phyloP scores from a whole-genome alignment of 257 asterid species.

The Nemophila menziesii region DNA sequence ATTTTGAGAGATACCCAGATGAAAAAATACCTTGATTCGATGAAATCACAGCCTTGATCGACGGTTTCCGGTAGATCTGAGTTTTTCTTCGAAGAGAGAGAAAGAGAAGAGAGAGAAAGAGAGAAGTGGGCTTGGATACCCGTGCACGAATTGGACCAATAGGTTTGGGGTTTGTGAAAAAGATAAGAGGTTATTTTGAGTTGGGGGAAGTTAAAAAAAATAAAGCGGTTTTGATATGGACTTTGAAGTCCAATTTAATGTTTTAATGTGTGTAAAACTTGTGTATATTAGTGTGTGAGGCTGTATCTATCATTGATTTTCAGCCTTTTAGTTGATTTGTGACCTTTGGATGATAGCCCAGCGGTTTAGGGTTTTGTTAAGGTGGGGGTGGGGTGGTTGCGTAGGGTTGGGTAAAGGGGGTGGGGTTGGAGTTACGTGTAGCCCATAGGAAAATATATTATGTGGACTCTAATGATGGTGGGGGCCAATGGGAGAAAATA shows the following conservation, averaged over 20 bases:
- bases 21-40: neutral
- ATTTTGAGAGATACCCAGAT: neutral
- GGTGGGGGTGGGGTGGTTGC: too few species aligned
- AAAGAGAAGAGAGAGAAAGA: constrained; percentile 34
- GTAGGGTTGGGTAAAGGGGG: too few species aligned
- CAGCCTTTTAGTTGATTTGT: too few species aligned
- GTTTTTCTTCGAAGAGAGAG: constrained; percentile 25
- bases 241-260: constrained; percentile 63
- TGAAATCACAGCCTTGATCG: constrained; percentile 20
- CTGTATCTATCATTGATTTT: too few species aligned
- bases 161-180: constrained; percentile 20
- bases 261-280: constrained; percentile 16
- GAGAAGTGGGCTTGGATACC: constrained; percentile 64
- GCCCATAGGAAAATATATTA: too few species aligned
- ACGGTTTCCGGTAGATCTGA: constrained; percentile 47
- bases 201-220: constrained; percentile 14
- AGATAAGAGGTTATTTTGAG: constrained; percentile 36
- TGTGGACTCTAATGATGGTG: too few species aligned
- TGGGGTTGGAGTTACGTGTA: too few species aligned
- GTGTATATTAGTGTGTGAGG: constrained; percentile 30
- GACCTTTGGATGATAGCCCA: too few species aligned
- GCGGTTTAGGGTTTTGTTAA: too few species aligned
- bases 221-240: constrained; percentile 68
- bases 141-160: constrained; percentile 51
- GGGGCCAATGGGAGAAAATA: too few species aligned